Percentiles rank a stretch among this genome's conserved stretches.
phyloP scores from a whole-genome alignment of 106 monocot genomes.

The Agapanthus africanus region DNA sequence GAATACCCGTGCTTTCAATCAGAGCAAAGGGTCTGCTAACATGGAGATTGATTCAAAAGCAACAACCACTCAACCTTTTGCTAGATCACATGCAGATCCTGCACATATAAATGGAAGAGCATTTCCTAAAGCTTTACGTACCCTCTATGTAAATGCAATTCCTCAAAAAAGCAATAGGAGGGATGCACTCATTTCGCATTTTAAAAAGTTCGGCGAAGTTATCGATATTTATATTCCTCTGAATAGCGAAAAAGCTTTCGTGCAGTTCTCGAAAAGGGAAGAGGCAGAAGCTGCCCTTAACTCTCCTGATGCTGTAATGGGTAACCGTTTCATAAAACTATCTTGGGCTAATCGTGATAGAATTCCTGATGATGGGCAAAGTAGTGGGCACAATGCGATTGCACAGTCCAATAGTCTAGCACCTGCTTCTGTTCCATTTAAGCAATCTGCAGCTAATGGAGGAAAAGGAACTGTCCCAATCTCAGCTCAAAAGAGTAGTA shows the following conservation, averaged over 20 bases:
- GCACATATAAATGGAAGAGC: slow-evolving; percentile 26
- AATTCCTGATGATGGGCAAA: slow-evolving; percentile 43
- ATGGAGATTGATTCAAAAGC: slow-evolving; percentile 21
- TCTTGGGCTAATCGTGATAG: slow-evolving; percentile 98
- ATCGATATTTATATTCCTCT: slow-evolving; percentile 81
- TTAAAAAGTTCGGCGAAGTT: slow-evolving; percentile 77
- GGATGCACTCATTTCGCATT: slow-evolving; percentile 73
- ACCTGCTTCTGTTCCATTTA: slow-evolving; percentile 13
- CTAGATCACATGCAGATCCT: slow-evolving; percentile 19
- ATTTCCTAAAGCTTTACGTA: slow-evolving; percentile 67
- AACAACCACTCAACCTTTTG: slow-evolving; percentile 12
- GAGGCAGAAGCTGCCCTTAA: slow-evolving; percentile 91
- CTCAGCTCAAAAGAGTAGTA: slow-evolving; percentile 27
- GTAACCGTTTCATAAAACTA: slow-evolving; percentile 91
- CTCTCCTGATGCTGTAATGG: slow-evolving; percentile 98
- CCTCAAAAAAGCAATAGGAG: slow-evolving; percentile 61
- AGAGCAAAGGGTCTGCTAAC: slow-evolving; percentile 5
- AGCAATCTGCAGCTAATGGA: slow-evolving; percentile 13
- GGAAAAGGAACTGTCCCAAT: slow-evolving; percentile 32
- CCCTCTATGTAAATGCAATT: slow-evolving; percentile 80
- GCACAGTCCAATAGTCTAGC: neutral
- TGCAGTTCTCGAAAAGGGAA: slow-evolving; percentile 87
- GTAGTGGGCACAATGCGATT: slow-evolving; percentile 7
- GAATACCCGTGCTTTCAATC: slow-evolving; percentile 9
- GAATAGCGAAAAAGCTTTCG: slow-evolving; percentile 87